phyloP scores from a whole-genome alignment of 2,329 filamentous ascomycete genomes.

The Alternaria consortialis region DNA sequence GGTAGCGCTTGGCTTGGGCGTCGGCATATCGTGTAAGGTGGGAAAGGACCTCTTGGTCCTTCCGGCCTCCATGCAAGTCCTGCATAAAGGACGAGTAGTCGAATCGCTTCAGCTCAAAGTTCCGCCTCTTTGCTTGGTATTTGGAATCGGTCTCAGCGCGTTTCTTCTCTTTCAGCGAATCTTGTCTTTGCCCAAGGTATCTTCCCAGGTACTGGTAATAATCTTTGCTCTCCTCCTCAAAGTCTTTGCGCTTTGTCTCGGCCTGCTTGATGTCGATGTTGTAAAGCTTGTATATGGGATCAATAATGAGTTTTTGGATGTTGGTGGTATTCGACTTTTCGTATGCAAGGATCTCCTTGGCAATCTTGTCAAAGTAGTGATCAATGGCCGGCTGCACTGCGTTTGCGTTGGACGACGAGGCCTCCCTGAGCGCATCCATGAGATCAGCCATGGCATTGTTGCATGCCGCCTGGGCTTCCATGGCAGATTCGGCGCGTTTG shows the following conservation, averaged over 20 bases:
- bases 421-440: constrained; percentile 85
- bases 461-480: constrained; percentile 79
- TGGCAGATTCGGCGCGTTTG: constrained; percentile 89
- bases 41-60: constrained; percentile 95
- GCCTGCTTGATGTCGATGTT: constrained; percentile 97
- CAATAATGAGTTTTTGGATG: constrained; percentile 92
- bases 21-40: constrained; percentile 95
- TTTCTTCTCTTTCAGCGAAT: constrained; percentile 97
- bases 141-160: constrained; percentile 93
- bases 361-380: constrained; percentile 98
- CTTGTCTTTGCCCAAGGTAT: constrained; percentile 95
- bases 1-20: constrained; percentile 83
- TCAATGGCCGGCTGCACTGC: constrained; percentile 97
- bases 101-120: constrained; percentile 96
- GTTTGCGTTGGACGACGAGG: constrained; percentile 89
- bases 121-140: constrained; percentile 91
- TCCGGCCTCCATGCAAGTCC: constrained; percentile 97
- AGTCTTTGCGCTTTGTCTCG: constrained; percentile 95
- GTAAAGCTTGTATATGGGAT: constrained; percentile 90
- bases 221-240: constrained; percentile 98
- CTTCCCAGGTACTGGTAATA: constrained; percentile 95
- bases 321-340: constrained; percentile 85
- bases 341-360: constrained; percentile 85
- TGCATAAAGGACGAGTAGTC: constrained; percentile 99
- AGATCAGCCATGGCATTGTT: constrained; percentile 87